Conservation (phyloP, 1,139 yeast species). For the Hanseniaspora uvarum region DNA sequence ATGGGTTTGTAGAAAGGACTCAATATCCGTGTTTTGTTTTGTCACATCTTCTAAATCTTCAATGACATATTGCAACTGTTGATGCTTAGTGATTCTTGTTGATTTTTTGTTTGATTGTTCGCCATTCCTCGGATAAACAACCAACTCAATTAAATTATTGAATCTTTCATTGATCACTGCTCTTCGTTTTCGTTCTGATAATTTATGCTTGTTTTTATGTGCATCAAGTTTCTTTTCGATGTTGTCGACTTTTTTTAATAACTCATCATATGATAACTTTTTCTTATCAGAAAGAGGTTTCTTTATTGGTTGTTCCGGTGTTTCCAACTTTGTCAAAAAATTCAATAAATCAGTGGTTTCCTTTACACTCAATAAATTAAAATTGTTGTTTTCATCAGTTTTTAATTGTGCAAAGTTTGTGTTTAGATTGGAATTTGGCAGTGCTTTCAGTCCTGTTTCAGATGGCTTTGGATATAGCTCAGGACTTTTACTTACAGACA, state of each 20-base stretch:
- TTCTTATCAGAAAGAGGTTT: too few relatives aligned
- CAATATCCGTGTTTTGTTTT: conserved; percentile 27
- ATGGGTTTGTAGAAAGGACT: conserved; percentile 2
- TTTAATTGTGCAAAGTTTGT: background rate
- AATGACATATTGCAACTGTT: conserved; percentile 22
- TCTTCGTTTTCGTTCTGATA: conserved; percentile 29
- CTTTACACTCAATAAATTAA: conserved; percentile 4
- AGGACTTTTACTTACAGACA: background rate
- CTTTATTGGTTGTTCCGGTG: background rate
- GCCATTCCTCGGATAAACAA: conserved; percentile 21
- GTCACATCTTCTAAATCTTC: conserved; percentile 27
- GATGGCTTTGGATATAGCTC: background rate
- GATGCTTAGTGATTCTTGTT: conserved; percentile 8
- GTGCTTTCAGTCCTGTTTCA: background rate
- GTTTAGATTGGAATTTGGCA: background rate
- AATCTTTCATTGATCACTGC: conserved; percentile 27
- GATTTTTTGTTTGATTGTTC: background rate
- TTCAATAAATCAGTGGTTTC: conserved; percentile 5
- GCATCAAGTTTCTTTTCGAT: conserved; percentile 7
- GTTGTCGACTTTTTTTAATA: background rate
- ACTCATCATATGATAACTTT: conserved; percentile 14
- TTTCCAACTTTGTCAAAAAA: conserved; percentile 3
- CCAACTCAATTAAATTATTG: conserved; percentile 24
- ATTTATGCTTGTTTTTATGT: conserved; percentile 31
- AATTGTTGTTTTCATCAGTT: background rate